A percentile compares a stretch with the other conserved stretches of the same genome.
phyloP scores from a whole-genome alignment of 805 yeast genomes.

The Jamesozyma piceae region DNA sequence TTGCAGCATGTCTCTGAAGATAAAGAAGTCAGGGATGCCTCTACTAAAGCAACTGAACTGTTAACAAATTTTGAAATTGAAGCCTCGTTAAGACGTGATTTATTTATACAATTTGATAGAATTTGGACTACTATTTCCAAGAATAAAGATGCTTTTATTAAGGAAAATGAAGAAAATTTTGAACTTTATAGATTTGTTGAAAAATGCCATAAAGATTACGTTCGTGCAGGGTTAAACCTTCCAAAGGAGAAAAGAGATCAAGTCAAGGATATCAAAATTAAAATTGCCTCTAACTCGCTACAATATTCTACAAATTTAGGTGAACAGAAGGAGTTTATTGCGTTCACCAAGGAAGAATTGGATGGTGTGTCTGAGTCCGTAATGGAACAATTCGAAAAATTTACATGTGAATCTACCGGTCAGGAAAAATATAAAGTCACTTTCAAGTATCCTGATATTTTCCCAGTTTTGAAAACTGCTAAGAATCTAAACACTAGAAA shows the following conservation, averaged over 20 bases:
- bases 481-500: slow-evolving; percentile 54
- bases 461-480: slow-evolving; percentile 73
- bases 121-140: slow-evolving; percentile 37
- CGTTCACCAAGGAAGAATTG: slow-evolving; percentile 56
- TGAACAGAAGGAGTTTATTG: slow-evolving; percentile 54
- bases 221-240: slow-evolving; percentile 61
- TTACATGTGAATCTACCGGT: slow-evolving; percentile 33
- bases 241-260: slow-evolving; percentile 45
- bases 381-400: slow-evolving; percentile 45
- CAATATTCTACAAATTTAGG: slow-evolving; percentile 58
- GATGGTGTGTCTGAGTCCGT: slow-evolving; percentile 66
- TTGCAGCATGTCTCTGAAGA: slow-evolving; percentile 63
- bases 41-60: slow-evolving; percentile 51
- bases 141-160: slow-evolving; percentile 7
- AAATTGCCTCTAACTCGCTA: slow-evolving; percentile 47
- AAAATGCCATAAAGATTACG: slow-evolving; percentile 47
- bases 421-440: slow-evolving; percentile 51
- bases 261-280: slow-evolving; percentile 49
- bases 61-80: slow-evolving; percentile 54
- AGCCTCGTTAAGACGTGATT: slow-evolving; percentile 54
- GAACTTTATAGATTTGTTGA: slow-evolving; percentile 51
- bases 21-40: slow-evolving; percentile 61
- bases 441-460: slow-evolving; percentile 70
- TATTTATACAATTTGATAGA: slow-evolving; percentile 48
- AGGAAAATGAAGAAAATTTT: slow-evolving; percentile 26